phyloP scores from a whole-genome alignment of 2,329 filamentous ascomycete species.

The Fusarium sp. region DNA sequence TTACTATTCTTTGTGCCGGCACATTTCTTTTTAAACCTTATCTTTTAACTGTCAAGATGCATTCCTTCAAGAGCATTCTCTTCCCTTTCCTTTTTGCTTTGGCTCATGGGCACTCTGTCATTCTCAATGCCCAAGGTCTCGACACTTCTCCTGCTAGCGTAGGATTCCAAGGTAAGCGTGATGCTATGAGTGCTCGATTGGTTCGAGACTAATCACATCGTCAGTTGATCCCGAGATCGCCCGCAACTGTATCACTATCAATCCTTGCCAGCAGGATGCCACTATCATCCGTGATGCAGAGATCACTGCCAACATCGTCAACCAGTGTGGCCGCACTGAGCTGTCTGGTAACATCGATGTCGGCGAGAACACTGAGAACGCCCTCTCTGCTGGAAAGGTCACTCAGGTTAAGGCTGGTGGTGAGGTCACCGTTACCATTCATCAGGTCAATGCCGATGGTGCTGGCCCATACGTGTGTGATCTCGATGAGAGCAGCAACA shows the following conservation, averaged over 20 bases:
- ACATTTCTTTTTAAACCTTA: constrained; percentile 14
- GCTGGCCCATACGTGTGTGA: constrained; percentile 67
- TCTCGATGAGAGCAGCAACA: constrained; percentile 59
- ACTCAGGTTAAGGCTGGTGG: constrained; percentile 60
- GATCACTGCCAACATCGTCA: constrained; percentile 61
- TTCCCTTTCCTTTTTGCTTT: constrained; percentile 30
- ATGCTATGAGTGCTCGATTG: rapidly evolving
- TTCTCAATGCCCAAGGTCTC: constrained; percentile 58
- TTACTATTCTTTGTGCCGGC: constrained; percentile 33
- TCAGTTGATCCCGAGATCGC: constrained; percentile 63
- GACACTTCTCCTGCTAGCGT: constrained; percentile 56
- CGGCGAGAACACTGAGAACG: constrained; percentile 63
- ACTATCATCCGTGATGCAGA: constrained; percentile 70
- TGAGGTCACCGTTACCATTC: constrained; percentile 65
- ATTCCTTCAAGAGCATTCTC: constrained; percentile 23
- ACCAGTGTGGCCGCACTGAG: constrained; percentile 71
- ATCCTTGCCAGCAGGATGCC: constrained; percentile 72
- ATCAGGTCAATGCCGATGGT: constrained; percentile 74
- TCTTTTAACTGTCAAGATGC: constrained; percentile 26
- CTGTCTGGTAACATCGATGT: constrained; percentile 69
- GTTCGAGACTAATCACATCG: not conserved
- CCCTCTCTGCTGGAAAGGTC: constrained; percentile 55
- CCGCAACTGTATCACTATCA: constrained; percentile 70
- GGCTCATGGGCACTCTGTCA: constrained; percentile 53
- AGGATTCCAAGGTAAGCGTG: constrained; percentile 58